Evolutionary conservation across 2,329 filamentous ascomycete species (phyloP).

Genomic region (Verticillium albo-atrum): DNA sequence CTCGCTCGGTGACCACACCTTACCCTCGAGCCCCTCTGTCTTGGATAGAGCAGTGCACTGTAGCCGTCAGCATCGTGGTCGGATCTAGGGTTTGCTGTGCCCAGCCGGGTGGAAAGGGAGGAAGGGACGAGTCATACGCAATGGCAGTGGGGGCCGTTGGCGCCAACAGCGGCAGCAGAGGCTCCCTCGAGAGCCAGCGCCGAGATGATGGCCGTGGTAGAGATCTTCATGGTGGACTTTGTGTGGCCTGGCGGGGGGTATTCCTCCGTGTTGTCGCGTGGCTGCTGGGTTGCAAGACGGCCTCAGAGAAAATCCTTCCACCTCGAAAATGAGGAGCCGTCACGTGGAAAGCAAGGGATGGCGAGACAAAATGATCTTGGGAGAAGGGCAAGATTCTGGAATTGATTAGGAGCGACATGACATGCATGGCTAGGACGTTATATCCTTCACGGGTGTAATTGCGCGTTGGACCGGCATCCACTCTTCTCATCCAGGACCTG

Average conservation of each 20-base stretch:
- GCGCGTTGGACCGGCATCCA: neutral
- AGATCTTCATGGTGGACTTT: slow-evolving; percentile 3
- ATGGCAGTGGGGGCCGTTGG: neutral
- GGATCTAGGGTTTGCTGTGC: neutral
- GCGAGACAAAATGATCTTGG: neutral
- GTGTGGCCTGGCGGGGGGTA: neutral
- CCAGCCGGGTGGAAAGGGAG: neutral
- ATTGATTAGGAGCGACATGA: neutral
- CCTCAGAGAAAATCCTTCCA: neutral
- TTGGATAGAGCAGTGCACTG: slow-evolving; percentile 18
- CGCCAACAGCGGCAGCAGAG: neutral
- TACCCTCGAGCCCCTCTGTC: slow-evolving; percentile 15
- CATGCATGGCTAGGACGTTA: neutral
- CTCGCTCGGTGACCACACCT: slow-evolving; percentile 15
- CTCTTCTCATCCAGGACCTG: neutral
- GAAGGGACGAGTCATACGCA: neutral
- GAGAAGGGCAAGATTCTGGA: neutral
- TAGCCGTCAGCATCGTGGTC: neutral
- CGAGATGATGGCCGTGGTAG: slow-evolving; percentile 1
- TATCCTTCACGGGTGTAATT: neutral
- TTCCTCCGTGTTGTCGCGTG: neutral
- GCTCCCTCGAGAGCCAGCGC: neutral
- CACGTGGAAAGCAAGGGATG: neutral
- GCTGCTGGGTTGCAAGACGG: neutral
- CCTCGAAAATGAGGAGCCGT: neutral